Evolutionary conservation across 331 rosid species (phyloP).

Genomic region (Ulmus americana): DNA sequence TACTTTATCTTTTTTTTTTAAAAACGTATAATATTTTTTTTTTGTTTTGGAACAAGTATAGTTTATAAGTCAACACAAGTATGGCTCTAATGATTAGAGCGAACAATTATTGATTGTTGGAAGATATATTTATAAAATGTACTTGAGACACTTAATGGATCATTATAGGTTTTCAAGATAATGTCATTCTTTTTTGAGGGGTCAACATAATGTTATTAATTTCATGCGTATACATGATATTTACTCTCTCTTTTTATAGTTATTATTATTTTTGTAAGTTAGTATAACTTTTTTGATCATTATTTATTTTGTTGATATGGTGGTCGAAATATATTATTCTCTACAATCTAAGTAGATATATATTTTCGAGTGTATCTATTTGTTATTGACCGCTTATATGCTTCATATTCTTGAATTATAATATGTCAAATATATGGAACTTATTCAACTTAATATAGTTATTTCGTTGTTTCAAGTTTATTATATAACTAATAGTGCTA

Average conservation of each 20-base stretch:
- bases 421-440: too few relatives aligned
- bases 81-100: constrained; percentile 34
- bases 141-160: background rate
- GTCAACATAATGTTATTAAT: too few relatives aligned
- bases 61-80: constrained; percentile 13
- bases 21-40: background rate
- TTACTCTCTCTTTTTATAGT: background rate
- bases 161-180: background rate
- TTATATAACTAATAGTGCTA: too few relatives aligned
- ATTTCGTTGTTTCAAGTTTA: too few relatives aligned
- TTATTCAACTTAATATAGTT: too few relatives aligned
- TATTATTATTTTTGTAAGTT: background rate
- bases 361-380: too few relatives aligned
- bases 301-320: background rate
- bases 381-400: too few relatives aligned
- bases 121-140: background rate
- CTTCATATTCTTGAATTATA: too few relatives aligned
- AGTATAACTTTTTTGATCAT: background rate
- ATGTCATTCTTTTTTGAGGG: too few relatives aligned
- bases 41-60: background rate
- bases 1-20: background rate
- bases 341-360: background rate
- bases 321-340: background rate
- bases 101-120: constrained; percentile 32
- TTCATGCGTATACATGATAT: too few relatives aligned